Base-by-base conservation (phyloP, 352 stramenopile genomes). In the Aphanomyces cochlioides region DNA sequence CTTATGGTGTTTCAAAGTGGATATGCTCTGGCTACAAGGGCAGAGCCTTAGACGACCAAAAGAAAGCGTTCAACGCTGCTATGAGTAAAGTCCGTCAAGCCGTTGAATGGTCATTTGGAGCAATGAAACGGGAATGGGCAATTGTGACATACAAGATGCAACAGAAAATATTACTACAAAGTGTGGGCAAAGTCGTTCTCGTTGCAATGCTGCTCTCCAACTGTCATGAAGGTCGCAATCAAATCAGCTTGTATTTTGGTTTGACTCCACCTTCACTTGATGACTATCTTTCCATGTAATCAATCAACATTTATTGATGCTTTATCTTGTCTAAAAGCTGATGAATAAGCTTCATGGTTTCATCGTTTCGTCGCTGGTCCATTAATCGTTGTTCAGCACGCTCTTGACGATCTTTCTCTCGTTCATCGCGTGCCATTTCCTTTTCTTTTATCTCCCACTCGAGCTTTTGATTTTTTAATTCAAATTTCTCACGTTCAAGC, bases 21-120 rank as follows among this genome's bases (percentile, higher is more conserved):
- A 40, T 75, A 21, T 7, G 68, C 5, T 43, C 15, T 21, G 43
- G 43, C 1, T 75, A 58, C 71, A 76, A 74, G 21, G 48, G 67
- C 21, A 56, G 53, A 10, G 3, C 57, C 40, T 1, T 47, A 15
- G 58, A 39, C 13, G n/a, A 2, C 5, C 41, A 61, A 7, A 36
- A 68, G 17, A 8, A 34, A 12, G 47, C 36, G 17, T 72, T 76
- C 50, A 76, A 74, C 21, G 7, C n/a, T 1, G 4, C 10, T 5
- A 73, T 76, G 67, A 74, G 72, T 37, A 40, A 38, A 7, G 57
- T 69, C 0, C 28, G 72, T 3, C 56, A 70, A 38, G 21, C 57
- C 7, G 71, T 73, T 3, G 71, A 75, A 36, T 75, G 65, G 71
- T 53, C 41, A 3, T 75, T 75, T 21, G 58, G 38, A 19, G 37